Evolutionary conservation across 176 grass and related monocot genomes (phyloP).

Genomic region (Musa troglodytarum): DNA sequence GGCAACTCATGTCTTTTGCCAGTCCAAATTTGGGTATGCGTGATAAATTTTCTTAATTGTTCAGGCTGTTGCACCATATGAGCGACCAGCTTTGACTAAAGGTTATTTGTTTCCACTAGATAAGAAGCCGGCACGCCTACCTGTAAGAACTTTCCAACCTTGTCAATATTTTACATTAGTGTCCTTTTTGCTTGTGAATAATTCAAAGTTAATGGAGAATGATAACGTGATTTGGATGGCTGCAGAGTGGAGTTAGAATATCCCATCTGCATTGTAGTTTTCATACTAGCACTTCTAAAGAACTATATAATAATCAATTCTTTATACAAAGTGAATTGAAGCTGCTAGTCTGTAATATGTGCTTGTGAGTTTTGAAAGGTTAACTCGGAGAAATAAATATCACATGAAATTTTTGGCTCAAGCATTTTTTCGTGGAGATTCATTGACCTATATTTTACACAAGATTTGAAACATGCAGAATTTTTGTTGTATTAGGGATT

Average conservation of each 20-base stretch:
- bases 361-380: too few species aligned
- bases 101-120: slow-evolving; percentile 85
- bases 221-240: not conserved
- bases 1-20: not conserved
- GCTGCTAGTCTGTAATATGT: too few species aligned
- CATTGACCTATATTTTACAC: not conserved
- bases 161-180: not conserved
- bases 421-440: not conserved
- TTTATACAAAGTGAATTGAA: too few species aligned
- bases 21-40: not conserved
- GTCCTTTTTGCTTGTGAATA: not conserved
- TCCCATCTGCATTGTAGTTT: not conserved
- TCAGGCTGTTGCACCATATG: slow-evolving; percentile 72
- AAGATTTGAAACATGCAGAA: not conserved
- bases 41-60: not conserved
- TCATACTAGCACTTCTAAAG: not conserved
- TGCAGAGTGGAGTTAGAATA: not conserved
- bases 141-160: slow-evolving; percentile 39
- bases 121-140: slow-evolving; percentile 83
- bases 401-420: not conserved
- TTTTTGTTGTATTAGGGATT: slow-evolving; percentile 44
- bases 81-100: slow-evolving; percentile 87
- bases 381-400: too few species aligned
- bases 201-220: not conserved
- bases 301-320: too few species aligned